Percentiles rank a stretch among this genome's conserved stretches.
These are phyloP conservation scores for Alnus rubra DNA, from an alignment of 306 rosid species.

Conservation along the genomic window DNA sequence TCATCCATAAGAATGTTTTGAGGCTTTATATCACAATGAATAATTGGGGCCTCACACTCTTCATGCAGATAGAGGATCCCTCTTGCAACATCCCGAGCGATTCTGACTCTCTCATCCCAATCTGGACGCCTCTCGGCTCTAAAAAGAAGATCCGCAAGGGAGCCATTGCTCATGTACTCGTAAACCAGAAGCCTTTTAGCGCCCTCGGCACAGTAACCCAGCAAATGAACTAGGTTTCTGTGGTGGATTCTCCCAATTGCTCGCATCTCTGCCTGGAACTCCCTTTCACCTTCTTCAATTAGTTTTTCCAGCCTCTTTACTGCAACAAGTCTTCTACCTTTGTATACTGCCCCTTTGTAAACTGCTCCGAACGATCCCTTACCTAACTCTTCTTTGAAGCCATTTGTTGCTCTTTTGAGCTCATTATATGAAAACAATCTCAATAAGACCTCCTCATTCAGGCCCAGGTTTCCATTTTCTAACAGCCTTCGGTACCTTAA, in stretches of 20 bases:
- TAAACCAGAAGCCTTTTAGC: slow-evolving; percentile 25
- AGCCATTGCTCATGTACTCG: slow-evolving; percentile 24
- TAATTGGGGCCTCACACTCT: slow-evolving; percentile 7
- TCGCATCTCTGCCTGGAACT: slow-evolving; percentile 24
- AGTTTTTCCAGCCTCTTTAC: slow-evolving; percentile 27
- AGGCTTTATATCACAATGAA: slow-evolving; percentile 16
- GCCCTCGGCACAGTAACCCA: slow-evolving; percentile 16
- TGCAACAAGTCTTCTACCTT: slow-evolving; percentile 16
- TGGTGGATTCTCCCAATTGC: slow-evolving; percentile 28
- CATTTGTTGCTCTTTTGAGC: slow-evolving; percentile 23
- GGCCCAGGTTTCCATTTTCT: slow-evolving; percentile 8
- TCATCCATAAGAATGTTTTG: slow-evolving; percentile 16
- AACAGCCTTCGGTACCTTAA: slow-evolving; percentile 10
- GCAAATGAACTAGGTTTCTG: slow-evolving; percentile 16
- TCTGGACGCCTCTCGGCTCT: background rate
- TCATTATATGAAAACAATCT: slow-evolving; percentile 22
- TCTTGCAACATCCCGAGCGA: slow-evolving; percentile 17
- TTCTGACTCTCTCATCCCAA: slow-evolving; percentile 19
- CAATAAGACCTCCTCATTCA: slow-evolving; percentile 6
- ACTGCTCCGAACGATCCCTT: slow-evolving; percentile 27
- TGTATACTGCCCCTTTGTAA: slow-evolving; percentile 12
- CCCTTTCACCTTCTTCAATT: slow-evolving; percentile 27
- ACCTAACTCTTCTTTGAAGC: slow-evolving; percentile 24
- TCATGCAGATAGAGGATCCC: slow-evolving; percentile 15
- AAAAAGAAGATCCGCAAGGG: slow-evolving; percentile 23